These are phyloP conservation scores for Fulvia fulva DNA, from an alignment of 2,329 filamentous ascomycete genomes.

Conservation along the genomic window DNA sequence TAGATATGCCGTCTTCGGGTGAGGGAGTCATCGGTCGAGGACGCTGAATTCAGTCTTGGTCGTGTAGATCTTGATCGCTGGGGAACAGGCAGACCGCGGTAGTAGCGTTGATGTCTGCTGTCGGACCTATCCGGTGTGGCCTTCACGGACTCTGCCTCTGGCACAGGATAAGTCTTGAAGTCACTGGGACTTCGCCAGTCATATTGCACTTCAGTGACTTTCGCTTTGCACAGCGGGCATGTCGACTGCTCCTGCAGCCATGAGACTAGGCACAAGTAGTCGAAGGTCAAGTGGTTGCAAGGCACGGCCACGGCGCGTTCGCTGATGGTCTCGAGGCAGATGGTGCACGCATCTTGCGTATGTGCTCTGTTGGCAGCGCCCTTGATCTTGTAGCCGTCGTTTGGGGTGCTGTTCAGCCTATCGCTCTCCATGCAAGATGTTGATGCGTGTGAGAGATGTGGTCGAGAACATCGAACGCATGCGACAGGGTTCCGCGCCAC, in stretches of 20 bases:
- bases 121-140: neutral
- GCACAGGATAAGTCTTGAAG: slow-evolving; percentile 53
- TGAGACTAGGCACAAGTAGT: slow-evolving; percentile 76
- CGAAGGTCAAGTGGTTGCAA: slow-evolving; percentile 76
- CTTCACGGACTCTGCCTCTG: slow-evolving; percentile 3
- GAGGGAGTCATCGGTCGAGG: slow-evolving; percentile 39
- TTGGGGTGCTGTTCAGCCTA: neutral
- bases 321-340: slow-evolving; percentile 74
- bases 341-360: slow-evolving; percentile 63
- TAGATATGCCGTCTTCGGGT: slow-evolving; percentile 69
- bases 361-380: slow-evolving; percentile 19
- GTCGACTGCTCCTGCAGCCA: slow-evolving; percentile 71
- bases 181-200: slow-evolving; percentile 52
- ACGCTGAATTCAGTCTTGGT: neutral
- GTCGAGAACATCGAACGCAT: neutral
- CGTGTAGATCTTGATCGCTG: neutral
- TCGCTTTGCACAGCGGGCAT: slow-evolving; percentile 70
- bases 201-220: slow-evolving; percentile 61
- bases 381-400: slow-evolving; percentile 27
- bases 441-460: neutral
- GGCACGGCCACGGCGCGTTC: slow-evolving; percentile 69
- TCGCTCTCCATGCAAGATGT: slow-evolving; percentile 20
- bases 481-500: neutral
- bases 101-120: neutral
- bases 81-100: neutral